Conservation (phyloP, 306 rosid species). For the Gleditsia sinensis region DNA sequence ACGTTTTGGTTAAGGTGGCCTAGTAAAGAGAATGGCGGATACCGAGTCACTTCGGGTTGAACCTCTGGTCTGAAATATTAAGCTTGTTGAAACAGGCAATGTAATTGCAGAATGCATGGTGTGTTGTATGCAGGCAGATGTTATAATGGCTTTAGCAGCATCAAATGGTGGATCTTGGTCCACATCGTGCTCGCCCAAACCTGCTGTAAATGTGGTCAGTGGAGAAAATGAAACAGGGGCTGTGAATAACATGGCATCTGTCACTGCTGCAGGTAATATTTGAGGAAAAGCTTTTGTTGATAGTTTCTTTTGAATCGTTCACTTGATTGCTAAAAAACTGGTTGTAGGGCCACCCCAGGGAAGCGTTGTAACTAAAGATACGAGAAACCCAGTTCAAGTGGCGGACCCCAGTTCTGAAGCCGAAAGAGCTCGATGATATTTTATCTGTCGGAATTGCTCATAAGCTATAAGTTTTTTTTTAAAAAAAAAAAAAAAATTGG, state of each 20-base stretch:
- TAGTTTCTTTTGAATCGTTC: no score
- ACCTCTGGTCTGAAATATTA: no score
- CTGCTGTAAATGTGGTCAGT: background rate
- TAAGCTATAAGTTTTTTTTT: no score
- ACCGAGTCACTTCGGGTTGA: no score
- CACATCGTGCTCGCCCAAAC: background rate
- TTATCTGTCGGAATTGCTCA: background rate
- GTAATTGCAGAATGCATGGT: background rate
- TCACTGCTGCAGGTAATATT: no score
- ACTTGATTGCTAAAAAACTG: background rate
- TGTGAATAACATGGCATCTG: no score
- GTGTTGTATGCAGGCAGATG: constrained; percentile 10
- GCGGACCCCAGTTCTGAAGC: background rate
- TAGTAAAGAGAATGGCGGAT: no score
- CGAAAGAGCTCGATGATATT: background rate
- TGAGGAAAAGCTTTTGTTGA: no score
- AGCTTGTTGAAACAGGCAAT: no score
- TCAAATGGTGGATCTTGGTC: constrained; percentile 15
- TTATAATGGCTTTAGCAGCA: constrained; percentile 15
- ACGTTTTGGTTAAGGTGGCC: no score
- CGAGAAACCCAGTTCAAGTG: background rate
- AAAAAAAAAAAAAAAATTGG: no score
- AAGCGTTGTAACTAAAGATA: background rate
- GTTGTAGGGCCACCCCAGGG: background rate
- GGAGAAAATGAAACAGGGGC: background rate